phyloP scores from a whole-genome alignment of 352 stramenopile genomes.

The Phytophthora sojae region DNA sequence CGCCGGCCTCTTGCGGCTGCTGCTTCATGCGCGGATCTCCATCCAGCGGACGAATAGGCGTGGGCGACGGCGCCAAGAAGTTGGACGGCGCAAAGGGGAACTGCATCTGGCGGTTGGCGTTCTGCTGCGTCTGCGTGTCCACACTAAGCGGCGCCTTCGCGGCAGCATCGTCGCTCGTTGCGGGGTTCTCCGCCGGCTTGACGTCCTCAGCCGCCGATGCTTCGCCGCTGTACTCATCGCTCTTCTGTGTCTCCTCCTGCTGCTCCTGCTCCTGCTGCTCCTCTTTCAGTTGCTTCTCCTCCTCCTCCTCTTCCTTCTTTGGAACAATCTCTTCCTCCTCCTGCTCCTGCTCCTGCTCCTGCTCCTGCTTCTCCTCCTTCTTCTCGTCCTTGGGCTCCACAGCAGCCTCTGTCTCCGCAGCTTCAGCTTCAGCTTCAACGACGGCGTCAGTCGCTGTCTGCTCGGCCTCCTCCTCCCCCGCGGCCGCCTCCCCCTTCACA shows the following conservation, averaged over 20 bases:
- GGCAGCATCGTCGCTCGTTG: not conserved
- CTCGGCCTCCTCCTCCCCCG: slow-evolving; percentile 9
- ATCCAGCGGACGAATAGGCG: slow-evolving; percentile 75
- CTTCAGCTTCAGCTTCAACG: too few relatives aligned
- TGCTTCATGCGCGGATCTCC: slow-evolving; percentile 65
- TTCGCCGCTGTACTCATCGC: slow-evolving; percentile 1
- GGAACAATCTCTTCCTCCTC: not conserved
- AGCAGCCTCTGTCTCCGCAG: too few relatives aligned
- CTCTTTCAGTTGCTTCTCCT: too few relatives aligned
- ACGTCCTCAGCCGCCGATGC: not conserved
- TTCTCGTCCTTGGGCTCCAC: slow-evolving; percentile 2
- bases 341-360: not conserved
- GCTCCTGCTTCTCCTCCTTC: not conserved
- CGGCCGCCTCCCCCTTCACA: not conserved
- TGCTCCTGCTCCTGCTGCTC: not conserved
- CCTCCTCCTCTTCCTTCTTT: too few relatives aligned
- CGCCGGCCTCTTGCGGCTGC: slow-evolving; percentile 24
- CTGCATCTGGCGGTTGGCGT: slow-evolving; percentile 41
- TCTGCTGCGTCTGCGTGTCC: slow-evolving; percentile 25
- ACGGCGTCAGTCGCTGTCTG: too few relatives aligned
- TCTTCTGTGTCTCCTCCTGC: slow-evolving; percentile 3
- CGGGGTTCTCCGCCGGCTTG: not conserved
- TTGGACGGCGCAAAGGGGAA: slow-evolving; percentile 70
- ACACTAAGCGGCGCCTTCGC: slow-evolving; percentile 13
- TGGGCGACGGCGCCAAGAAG: slow-evolving; percentile 72